Evolutionary conservation across 2,329 filamentous ascomycete genomes (phyloP), one percentile per base, ranked within the genome.

Genomic region (Alternaria solani): DNA sequence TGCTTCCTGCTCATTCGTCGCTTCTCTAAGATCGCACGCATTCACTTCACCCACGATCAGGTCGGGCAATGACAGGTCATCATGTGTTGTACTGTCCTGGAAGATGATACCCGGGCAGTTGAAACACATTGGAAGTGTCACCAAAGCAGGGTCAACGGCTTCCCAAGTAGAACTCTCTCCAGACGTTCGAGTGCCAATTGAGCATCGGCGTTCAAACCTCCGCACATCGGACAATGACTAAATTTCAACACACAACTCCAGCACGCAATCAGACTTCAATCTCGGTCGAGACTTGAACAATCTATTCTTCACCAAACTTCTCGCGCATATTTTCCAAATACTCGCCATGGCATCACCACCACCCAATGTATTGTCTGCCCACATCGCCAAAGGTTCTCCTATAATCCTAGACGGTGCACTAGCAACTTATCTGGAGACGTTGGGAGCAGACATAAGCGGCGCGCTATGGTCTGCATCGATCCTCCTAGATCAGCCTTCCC

Each of bases 381-480:
- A 69, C 30, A 71, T 77, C 49, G 16, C 39, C 14, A 49, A 57
- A n/a, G 60, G 62, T 12, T 66, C 65, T 9, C 74, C 74, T 14
- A 61, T 83, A 36, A 67, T 82, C 48, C 68, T 84, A 41, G 82
- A 84, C 58, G 82, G 82, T 32, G 82, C 79, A 5, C 73, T 84
- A 6, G 82, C 82, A 26, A 84, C 82, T 4, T 80, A 83, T 57
- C 75, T 84, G 16, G 82, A 83, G 64, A 71, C 71, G 5, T 75
- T 80, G 16, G 81, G 81, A 41, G 77, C 73, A 57, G 76, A 83
- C 58, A 76, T 84, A 39, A 79, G 77, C 57, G 73, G 77, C 57
- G 65, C 79, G 5, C 71, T 83, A 9, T 84, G 82, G 82, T 83
- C 81, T 23, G 82, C 80, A 23, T 76, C 78, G 46, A 69, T 80